Conservation (phyloP, 495 filamentous ascomycete genomes). For the Podospora anserina region DNA sequence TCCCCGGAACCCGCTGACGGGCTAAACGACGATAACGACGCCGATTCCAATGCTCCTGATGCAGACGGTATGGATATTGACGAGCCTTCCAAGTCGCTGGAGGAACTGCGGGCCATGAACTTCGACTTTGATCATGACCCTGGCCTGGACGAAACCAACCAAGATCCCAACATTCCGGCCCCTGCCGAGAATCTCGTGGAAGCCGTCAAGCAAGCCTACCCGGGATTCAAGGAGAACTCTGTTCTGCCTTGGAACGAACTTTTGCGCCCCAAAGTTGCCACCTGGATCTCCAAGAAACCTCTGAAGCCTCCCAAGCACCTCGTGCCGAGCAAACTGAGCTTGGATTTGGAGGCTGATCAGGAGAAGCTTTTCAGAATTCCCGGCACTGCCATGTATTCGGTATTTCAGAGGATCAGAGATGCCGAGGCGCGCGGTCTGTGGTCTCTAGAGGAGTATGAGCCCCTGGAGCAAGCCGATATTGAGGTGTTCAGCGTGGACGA, state of each 20-base stretch:
- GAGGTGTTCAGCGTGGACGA: conserved; percentile 49
- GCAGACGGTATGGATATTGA: conserved; percentile 31
- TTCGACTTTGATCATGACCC: conserved; percentile 50
- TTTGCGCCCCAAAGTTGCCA: conserved; percentile 68
- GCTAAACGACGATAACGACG: conserved; percentile 25
- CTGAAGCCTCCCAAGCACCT: conserved; percentile 74
- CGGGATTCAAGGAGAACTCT: conserved; percentile 62
- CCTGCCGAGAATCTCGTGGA: conserved; percentile 64
- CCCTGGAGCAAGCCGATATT: conserved; percentile 52
- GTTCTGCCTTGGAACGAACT: conserved; percentile 68
- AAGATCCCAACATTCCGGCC: conserved; percentile 52
- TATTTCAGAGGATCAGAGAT: conserved; percentile 53
- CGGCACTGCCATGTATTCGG: conserved; percentile 42
- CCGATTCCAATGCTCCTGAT: conserved; percentile 37
- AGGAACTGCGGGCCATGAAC: conserved; percentile 39
- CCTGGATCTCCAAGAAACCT: conserved; percentile 66
- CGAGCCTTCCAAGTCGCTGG: conserved; percentile 17
- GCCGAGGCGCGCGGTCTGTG: conserved; percentile 57
- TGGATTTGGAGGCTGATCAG: conserved; percentile 79
- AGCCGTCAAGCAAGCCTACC: conserved; percentile 65
- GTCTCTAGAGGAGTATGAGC: conserved; percentile 50
- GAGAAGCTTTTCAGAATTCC: conserved; percentile 72
- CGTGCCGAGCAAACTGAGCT: conserved; percentile 76
- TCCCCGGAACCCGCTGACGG: conserved; percentile 17
- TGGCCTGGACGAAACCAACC: conserved; percentile 36